Conservation (phyloP, 2,329 filamentous ascomycete species). For the Hymenoscyphus fraxineus region DNA sequence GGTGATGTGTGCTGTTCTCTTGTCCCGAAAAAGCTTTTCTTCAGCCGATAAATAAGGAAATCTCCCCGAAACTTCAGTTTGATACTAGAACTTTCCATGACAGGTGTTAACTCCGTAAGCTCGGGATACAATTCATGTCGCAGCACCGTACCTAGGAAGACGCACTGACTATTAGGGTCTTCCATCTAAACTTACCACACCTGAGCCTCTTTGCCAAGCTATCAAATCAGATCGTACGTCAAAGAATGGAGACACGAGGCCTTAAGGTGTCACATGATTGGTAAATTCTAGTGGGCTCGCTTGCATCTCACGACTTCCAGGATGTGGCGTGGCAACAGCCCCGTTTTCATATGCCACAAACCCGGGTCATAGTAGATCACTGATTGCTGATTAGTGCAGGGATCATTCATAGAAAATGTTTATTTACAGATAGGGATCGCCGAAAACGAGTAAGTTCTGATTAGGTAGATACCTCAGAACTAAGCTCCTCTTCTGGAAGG, state of each 20-base stretch:
- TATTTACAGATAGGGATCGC: neutral
- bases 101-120: too few species aligned
- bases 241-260: neutral
- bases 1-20: neutral
- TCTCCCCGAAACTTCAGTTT: neutral
- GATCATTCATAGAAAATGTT: neutral
- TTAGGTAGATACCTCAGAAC: neutral
- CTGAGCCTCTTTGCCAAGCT: constrained; percentile 1
- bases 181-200: neutral
- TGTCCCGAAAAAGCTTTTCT: neutral
- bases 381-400: neutral
- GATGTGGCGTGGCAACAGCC: neutral
- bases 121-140: too few species aligned
- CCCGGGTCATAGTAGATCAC: neutral
- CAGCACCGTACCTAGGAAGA: too few species aligned
- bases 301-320: neutral
- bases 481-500: neutral
- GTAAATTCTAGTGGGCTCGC: neutral
- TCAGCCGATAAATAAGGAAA: neutral
- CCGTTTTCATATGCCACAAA: neutral
- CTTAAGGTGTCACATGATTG: neutral
- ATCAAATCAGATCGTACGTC: neutral
- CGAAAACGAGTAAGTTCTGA: neutral
- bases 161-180: neutral
- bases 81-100: neutral